A percentile compares a stretch with the other conserved stretches of the same genome.
Evolutionary conservation across 75 land plant genomes (phyloP).

Genomic region (Cryptomeria japonica): DNA sequence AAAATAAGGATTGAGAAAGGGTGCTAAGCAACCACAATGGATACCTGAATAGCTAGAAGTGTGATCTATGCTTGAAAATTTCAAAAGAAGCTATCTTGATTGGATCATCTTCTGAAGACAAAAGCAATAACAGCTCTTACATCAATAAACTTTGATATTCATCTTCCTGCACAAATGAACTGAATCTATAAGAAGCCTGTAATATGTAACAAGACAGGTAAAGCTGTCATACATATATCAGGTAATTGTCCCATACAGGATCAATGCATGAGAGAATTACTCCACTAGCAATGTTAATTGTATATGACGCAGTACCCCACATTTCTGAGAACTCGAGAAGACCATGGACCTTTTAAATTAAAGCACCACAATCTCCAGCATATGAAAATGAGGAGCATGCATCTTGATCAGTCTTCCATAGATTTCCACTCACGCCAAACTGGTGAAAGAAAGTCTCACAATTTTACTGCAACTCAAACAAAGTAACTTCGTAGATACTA

Average conservation of each 20-base stretch:
- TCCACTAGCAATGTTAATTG: neutral
- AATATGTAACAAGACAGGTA: neutral
- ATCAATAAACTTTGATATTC: neutral
- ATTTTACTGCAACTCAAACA: neutral
- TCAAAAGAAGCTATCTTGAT: constrained; percentile 1
- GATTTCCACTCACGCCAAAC: neutral
- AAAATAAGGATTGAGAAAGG: neutral
- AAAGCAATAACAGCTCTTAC: neutral
- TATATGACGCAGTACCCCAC: neutral
- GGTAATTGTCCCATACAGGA: neutral
- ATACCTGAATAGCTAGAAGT: neutral
- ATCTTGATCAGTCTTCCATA: neutral
- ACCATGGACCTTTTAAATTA: neutral
- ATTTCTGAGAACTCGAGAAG: constrained; percentile 5
- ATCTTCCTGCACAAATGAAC: constrained; percentile 4
- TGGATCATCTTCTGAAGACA: neutral
- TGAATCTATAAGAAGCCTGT: neutral
- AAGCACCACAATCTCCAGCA: neutral
- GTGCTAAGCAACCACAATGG: neutral
- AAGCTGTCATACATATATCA: neutral
- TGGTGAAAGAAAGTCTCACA: neutral
- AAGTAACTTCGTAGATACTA: neutral
- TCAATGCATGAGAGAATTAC: neutral
- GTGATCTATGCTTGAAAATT: neutral
- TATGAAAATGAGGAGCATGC: neutral